Evolutionary conservation across 495 filamentous ascomycete species (phyloP).

Genomic region (Xylaria palmicola): DNA sequence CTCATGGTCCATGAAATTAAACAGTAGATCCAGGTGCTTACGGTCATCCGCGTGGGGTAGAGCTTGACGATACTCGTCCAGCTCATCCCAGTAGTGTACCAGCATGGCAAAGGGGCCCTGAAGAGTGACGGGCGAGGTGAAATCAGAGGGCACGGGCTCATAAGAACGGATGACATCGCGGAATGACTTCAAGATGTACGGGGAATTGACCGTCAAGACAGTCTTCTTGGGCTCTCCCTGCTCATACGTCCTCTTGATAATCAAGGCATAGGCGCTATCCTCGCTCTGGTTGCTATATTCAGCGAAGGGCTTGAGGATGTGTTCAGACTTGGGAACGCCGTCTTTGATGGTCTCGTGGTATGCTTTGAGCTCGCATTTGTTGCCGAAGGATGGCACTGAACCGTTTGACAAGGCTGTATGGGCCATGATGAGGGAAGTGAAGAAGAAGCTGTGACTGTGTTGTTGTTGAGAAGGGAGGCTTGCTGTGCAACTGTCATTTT

Average conservation of each 20-base stretch:
- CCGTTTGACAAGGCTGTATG: background rate
- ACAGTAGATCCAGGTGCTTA: conserved; percentile 36
- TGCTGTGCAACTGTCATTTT: background rate
- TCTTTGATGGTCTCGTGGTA: conserved; percentile 27
- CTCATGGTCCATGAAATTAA: conserved; percentile 35
- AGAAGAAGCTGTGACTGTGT: background rate
- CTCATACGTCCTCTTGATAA: conserved; percentile 32
- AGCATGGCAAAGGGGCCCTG: conserved; percentile 30
- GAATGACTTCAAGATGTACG: conserved; percentile 36
- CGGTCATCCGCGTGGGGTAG: conserved; percentile 23
- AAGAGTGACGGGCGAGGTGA: conserved; percentile 30
- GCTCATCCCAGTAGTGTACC: conserved; percentile 34
- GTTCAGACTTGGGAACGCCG: conserved; percentile 10
- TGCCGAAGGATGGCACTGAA: conserved; percentile 8
- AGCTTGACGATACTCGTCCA: conserved; percentile 27
- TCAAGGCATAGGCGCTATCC: conserved; percentile 35
- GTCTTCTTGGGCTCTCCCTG: conserved; percentile 30
- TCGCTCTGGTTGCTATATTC: conserved; percentile 8
- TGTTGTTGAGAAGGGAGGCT: background rate
- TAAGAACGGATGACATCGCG: conserved; percentile 41
- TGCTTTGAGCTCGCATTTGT: conserved; percentile 28
- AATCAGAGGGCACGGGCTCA: conserved; percentile 35
- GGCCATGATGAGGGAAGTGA: background rate
- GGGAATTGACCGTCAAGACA: conserved; percentile 44
- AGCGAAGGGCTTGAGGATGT: conserved; percentile 21